Conservation (phyloP, 2,329 filamentous ascomycete genomes). For the Venturia nashicola region DNA sequence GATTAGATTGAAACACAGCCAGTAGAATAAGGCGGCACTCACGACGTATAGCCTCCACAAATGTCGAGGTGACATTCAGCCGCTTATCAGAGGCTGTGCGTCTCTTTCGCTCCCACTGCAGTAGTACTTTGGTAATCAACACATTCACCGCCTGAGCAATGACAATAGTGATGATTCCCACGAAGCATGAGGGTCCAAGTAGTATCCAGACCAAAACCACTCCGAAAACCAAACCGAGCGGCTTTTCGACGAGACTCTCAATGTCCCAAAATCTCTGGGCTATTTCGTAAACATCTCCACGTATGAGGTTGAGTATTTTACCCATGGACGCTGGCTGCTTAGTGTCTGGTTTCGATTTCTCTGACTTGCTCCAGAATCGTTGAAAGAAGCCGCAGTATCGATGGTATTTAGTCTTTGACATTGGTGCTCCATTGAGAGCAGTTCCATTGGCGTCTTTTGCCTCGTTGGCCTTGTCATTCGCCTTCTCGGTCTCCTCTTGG, state of each 20-base stretch:
- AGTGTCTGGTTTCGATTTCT: constrained; percentile 18
- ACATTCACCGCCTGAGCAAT: constrained; percentile 59
- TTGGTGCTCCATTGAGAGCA: not conserved
- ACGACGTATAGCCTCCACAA: constrained; percentile 70
- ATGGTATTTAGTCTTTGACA: not conserved
- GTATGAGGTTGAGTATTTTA: constrained; percentile 77
- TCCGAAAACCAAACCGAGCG: constrained; percentile 63
- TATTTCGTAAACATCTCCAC: constrained; percentile 66
- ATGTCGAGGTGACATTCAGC: constrained; percentile 70
- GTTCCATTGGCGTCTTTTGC: constrained; percentile 5
- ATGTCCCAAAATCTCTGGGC: constrained; percentile 81
- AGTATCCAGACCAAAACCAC: constrained; percentile 63
- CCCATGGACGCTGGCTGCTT: constrained; percentile 66
- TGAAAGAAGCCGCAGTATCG: constrained; percentile 12
- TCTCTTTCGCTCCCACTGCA: constrained; percentile 59
- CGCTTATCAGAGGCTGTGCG: constrained; percentile 64
- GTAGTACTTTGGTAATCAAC: constrained; percentile 50
- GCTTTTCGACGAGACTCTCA: constrained; percentile 60
- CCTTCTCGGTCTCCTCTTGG: constrained; percentile 13
- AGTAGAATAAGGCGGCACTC: not conserved
- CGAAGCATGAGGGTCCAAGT: constrained; percentile 66
- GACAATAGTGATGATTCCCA: constrained; percentile 59
- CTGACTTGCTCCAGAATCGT: constrained; percentile 17
- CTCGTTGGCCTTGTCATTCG: not conserved
- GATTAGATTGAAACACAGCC: not conserved